phyloP scores from a whole-genome alignment of 2,329 filamentous ascomycete species.

The Monilinia fructicola region DNA sequence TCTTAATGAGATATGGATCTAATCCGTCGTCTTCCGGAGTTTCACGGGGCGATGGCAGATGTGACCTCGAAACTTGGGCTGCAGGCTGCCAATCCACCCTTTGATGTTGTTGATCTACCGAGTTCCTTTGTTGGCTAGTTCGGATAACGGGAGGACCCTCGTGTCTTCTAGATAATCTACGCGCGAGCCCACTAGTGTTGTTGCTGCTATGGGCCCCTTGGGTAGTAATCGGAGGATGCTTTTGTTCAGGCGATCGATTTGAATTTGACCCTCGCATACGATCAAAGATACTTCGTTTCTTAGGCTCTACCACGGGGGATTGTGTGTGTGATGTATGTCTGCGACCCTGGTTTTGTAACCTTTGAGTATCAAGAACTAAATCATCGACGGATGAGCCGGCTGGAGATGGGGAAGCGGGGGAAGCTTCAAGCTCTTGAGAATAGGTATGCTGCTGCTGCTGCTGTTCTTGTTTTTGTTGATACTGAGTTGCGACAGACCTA shows the following conservation, averaged over 20 bases:
- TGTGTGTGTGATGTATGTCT: conserved; percentile 27
- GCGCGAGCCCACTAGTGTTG: conserved; percentile 50
- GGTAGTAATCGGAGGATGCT: conserved; percentile 26
- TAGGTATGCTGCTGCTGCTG: conserved; percentile 34
- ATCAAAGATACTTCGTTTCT: conserved; percentile 40
- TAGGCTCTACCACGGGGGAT: conserved; percentile 32
- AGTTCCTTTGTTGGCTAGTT: conserved; percentile 44
- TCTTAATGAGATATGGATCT: conserved; percentile 38
- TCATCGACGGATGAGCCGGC: conserved; percentile 36
- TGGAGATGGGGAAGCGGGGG: conserved; percentile 25
- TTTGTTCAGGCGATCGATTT: conserved; percentile 33
- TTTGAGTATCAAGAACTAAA: conserved; percentile 32
- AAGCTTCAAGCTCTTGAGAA: conserved; percentile 29
- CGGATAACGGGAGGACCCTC: conserved; percentile 47
- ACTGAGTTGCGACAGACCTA: conserved; percentile 32
- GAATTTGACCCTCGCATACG: conserved; percentile 36
- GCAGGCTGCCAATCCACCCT: conserved; percentile 41
- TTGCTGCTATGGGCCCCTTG: conserved; percentile 47
- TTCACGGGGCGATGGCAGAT: conserved; percentile 39
- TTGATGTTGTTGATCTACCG: conserved; percentile 45
- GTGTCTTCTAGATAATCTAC: conserved; percentile 58
- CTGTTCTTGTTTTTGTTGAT: conserved; percentile 37
- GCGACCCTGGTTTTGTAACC: conserved; percentile 29
- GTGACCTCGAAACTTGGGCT: conserved; percentile 37
- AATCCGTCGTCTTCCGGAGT: conserved; percentile 35